These are phyloP conservation scores for Ogataea corticis DNA, from an alignment of 805 yeast genomes.

Conservation along the genomic window DNA sequence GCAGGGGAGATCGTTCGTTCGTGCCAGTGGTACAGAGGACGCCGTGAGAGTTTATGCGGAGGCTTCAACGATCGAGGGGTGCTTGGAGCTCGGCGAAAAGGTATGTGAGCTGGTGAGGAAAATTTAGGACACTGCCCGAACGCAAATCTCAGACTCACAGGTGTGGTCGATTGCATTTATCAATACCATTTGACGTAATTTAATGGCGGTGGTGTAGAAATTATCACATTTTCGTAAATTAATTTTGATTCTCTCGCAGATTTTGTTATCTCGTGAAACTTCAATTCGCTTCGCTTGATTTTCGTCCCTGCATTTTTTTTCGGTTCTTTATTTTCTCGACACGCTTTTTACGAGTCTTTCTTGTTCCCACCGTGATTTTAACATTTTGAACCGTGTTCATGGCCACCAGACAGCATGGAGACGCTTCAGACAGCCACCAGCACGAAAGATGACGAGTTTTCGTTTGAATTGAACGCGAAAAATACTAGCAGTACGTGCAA, in stretches of 20 bases:
- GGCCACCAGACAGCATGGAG: constrained; percentile 5
- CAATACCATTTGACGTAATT: too few relatives aligned
- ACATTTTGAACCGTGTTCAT: neutral
- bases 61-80: constrained; percentile 55
- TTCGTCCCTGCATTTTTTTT: neutral
- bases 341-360: neutral
- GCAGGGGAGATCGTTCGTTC: constrained; percentile 83
- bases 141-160: too few relatives aligned
- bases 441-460: constrained; percentile 15
- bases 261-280: too few relatives aligned
- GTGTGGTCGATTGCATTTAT: too few relatives aligned
- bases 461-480: constrained; percentile 14
- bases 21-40: constrained; percentile 98
- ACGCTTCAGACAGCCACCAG: constrained; percentile 1
- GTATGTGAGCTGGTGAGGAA: constrained; percentile 40
- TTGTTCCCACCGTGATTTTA: neutral
- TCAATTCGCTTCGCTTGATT: too few relatives aligned
- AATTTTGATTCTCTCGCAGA: too few relatives aligned
- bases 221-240: too few relatives aligned
- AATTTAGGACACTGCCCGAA: neutral
- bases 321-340: neutral
- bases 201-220: too few relatives aligned
- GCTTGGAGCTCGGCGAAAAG: constrained; percentile 44
- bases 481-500: neutral
- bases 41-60: constrained; percentile 96